Conservation (phyloP, 2,329 filamentous ascomycete species). For the Geosmithia morbida region DNA sequence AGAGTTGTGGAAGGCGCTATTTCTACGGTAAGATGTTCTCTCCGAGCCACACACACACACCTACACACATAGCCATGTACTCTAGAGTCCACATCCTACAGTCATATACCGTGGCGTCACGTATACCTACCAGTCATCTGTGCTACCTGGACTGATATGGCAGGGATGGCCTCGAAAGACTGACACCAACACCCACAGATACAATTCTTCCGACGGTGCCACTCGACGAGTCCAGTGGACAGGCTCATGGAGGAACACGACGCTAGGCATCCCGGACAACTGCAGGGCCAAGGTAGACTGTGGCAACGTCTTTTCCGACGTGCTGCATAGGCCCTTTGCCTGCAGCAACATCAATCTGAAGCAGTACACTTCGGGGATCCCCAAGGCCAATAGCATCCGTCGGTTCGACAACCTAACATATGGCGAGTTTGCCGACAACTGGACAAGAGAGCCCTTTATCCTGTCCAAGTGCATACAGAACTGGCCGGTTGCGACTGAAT, state of each 20-base stretch:
- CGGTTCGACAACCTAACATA: constrained; percentile 54
- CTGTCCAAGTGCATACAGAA: constrained; percentile 65
- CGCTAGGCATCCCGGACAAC: constrained; percentile 42
- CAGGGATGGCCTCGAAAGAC: neutral
- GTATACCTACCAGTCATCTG: too few species aligned
- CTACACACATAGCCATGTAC: neutral
- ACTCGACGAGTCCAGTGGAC: constrained; percentile 40
- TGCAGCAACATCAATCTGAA: constrained; percentile 63
- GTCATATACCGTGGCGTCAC: too few species aligned
- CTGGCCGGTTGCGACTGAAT: constrained; percentile 66
- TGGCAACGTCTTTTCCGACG: constrained; percentile 73
- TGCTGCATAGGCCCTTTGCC: constrained; percentile 77
- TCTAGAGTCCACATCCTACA: too few species aligned
- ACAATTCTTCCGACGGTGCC: neutral
- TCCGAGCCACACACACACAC: neutral
- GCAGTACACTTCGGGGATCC: constrained; percentile 58
- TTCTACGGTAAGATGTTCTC: constrained; percentile 57
- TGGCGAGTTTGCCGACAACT: constrained; percentile 58
- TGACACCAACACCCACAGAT: neutral
- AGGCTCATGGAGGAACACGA: constrained; percentile 74
- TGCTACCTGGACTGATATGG: too few species aligned
- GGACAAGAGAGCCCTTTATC: constrained; percentile 75
- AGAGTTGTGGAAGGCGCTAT: constrained; percentile 79
- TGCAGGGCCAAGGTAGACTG: constrained; percentile 52
- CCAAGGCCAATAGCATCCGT: constrained; percentile 55